Evolutionary conservation across 148 eudicot species (phyloP).

Genomic region (Selenicereus undatus): DNA sequence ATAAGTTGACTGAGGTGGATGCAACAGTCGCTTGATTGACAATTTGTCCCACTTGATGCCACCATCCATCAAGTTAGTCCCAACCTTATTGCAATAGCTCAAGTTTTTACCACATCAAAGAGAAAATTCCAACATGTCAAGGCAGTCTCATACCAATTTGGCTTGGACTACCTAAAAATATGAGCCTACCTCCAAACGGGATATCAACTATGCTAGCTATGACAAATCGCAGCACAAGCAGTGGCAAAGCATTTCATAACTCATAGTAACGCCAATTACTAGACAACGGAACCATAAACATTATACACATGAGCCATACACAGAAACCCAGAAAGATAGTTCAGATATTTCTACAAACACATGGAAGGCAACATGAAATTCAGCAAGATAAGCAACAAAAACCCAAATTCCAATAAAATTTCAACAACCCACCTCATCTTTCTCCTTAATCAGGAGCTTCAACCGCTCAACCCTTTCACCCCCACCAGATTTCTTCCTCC

Average conservation of each 20-base stretch:
- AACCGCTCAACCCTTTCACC: slow-evolving; percentile 32
- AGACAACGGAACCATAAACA: no score
- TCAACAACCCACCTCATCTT: slow-evolving; percentile 39
- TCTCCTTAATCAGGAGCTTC: slow-evolving; percentile 31
- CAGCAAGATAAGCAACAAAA: not conserved
- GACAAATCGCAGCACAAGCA: not conserved
- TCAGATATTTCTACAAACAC: slow-evolving; percentile 31
- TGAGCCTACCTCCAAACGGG: not conserved
- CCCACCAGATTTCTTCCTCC: not conserved
- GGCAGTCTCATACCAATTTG: no score
- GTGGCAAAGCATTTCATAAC: not conserved
- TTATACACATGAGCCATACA: no score
- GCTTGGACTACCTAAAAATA: no score
- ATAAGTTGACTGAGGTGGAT: not conserved
- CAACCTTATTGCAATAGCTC: no score
- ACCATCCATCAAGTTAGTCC: no score
- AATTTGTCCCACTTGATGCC: no score
- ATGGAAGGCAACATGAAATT: not conserved
- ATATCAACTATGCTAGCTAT: not conserved
- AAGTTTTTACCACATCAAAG: no score
- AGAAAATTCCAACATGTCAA: no score
- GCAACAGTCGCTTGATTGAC: not conserved
- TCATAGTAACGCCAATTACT: not conserved
- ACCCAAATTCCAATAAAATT: not conserved
- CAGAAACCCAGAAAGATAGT: no score